A percentile compares a stretch with the other conserved stretches of the same genome.
Evolutionary conservation across 345 rosid species (phyloP).

Genomic region (Gossypium sturtianum): DNA sequence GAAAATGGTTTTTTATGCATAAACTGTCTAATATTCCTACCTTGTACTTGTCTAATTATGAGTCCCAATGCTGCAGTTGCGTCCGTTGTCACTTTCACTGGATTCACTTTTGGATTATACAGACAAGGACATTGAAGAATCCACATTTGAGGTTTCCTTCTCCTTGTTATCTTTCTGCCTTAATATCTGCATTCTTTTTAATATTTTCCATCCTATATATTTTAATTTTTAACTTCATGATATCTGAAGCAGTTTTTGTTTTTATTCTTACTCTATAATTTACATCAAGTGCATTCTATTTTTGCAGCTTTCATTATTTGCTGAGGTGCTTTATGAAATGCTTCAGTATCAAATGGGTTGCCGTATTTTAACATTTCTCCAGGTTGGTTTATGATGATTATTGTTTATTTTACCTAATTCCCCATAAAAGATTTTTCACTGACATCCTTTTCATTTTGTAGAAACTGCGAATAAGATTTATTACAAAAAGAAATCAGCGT

Average conservation of each 20-base stretch:
- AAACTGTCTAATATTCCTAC: background rate
- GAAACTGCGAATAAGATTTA: slow-evolving; percentile 65
- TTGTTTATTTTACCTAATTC: slow-evolving; percentile 5
- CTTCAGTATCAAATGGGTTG: slow-evolving; percentile 94
- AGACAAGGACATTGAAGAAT: slow-evolving; percentile 82
- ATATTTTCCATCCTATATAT: background rate
- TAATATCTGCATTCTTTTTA: background rate
- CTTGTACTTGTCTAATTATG: slow-evolving; percentile 11
- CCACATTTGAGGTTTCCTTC: slow-evolving; percentile 78
- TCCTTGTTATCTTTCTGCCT: slow-evolving; percentile 2
- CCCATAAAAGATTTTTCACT: background rate
- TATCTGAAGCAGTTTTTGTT: background rate
- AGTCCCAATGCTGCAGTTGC: slow-evolving; percentile 41
- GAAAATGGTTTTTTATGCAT: background rate
- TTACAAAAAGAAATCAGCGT: slow-evolving; percentile 62
- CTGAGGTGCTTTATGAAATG: slow-evolving; percentile 86
- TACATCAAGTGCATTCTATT: slow-evolving; percentile 6
- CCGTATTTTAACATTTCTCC: slow-evolving; percentile 68
- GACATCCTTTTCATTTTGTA: slow-evolving; percentile 20
- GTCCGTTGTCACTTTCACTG: slow-evolving; percentile 72
- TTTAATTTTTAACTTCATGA: background rate
- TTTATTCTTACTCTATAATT: background rate
- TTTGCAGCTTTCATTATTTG: slow-evolving; percentile 87
- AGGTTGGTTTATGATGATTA: slow-evolving; percentile 41
- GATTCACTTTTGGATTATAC: slow-evolving; percentile 92